These are phyloP conservation scores for Plasmodium gonderi DNA, from an alignment of 169 alveolate genomes.

Conservation along the genomic window DNA sequence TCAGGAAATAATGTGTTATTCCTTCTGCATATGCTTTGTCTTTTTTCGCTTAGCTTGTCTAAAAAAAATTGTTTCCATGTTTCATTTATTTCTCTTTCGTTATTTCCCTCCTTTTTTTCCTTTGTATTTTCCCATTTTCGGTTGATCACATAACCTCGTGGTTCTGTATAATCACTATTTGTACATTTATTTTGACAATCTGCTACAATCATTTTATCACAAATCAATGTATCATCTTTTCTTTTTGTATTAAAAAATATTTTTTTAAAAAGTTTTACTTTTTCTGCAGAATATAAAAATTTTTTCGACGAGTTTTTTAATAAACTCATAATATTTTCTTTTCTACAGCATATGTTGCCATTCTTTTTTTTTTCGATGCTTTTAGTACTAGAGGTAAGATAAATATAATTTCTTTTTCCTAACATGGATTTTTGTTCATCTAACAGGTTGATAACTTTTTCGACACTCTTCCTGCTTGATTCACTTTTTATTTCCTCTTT, in stretches of 20 bases:
- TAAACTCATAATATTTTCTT: not conserved
- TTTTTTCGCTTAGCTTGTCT: not conserved
- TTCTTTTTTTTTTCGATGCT: not conserved
- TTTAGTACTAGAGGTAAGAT: not conserved
- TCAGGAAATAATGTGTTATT: not conserved
- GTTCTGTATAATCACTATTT: not conserved
- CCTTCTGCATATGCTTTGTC: not conserved
- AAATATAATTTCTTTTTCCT: not conserved
- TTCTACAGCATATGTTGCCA: not conserved
- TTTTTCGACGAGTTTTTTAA: constrained; percentile 34
- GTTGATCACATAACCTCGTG: not conserved
- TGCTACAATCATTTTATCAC: not conserved
- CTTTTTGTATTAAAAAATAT: constrained; percentile 33
- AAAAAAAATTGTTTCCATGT: not conserved
- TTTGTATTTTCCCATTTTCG: not conserved
- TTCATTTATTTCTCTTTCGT: not conserved
- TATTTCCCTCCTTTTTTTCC: not conserved
- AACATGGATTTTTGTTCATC: not conserved
- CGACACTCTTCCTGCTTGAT: not conserved
- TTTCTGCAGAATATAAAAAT: constrained; percentile 30
- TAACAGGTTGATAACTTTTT: not conserved
- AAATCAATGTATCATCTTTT: not conserved
- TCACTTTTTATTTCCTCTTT: not conserved
- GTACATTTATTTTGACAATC: not conserved
- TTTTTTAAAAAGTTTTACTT: constrained; percentile 10